Evolutionary conservation across 345 rosid genomes (phyloP).

Genomic region (Adansonia digitata): DNA sequence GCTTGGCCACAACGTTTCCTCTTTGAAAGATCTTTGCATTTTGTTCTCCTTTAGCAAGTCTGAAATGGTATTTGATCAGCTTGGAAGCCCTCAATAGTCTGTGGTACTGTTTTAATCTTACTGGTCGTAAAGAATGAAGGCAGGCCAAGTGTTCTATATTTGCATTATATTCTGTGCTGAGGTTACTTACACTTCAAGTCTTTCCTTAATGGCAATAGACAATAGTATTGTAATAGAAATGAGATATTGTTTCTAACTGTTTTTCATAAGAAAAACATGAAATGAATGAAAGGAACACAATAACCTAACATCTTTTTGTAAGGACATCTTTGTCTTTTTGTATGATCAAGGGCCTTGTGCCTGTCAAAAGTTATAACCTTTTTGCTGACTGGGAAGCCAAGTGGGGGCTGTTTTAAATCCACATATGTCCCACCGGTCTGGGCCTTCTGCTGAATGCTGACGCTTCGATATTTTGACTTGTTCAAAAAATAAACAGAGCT

Average conservation of each 20-base stretch:
- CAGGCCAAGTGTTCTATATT: not conserved
- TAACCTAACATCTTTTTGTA: not conserved
- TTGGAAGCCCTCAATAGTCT: not conserved
- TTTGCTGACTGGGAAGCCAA: not conserved
- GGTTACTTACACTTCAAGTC: not conserved
- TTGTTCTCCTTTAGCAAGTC: not conserved
- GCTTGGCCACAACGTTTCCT: not conserved
- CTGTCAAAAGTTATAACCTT: not conserved
- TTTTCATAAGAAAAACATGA: too few species aligned
- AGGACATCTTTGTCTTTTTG: not conserved
- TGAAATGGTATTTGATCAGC: not conserved
- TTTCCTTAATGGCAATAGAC: not conserved
- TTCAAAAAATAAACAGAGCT: too few species aligned
- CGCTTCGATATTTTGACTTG: too few species aligned
- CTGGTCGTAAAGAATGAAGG: not conserved
- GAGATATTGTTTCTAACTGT: too few species aligned
- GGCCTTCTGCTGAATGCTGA: too few species aligned
- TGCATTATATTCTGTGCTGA: not conserved
- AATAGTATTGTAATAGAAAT: too few species aligned
- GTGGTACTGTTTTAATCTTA: not conserved
- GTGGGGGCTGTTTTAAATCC: constrained; percentile 22
- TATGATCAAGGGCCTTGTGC: not conserved
- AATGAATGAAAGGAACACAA: too few species aligned
- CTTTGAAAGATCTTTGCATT: not conserved
- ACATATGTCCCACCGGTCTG: constrained; percentile 29